Evolutionary conservation across 352 stramenopile genomes (phyloP).

Genomic region (Phytophthora agathidicida): DNA sequence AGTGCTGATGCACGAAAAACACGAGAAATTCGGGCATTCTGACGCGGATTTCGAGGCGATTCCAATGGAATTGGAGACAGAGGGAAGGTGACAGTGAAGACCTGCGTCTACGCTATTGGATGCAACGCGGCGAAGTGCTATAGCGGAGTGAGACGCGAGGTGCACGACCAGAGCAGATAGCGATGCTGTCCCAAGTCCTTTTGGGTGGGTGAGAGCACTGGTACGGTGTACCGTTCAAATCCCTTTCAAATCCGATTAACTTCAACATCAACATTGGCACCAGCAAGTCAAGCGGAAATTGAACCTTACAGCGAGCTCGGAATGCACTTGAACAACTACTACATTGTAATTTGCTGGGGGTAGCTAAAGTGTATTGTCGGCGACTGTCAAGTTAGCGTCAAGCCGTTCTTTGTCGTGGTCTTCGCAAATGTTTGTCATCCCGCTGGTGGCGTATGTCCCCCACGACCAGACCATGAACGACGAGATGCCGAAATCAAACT

Average conservation of each 20-base stretch:
- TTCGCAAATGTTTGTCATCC: constrained; percentile 20
- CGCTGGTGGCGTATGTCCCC: constrained; percentile 17
- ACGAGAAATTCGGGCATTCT: constrained; percentile 78
- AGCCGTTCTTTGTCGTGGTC: constrained; percentile 4
- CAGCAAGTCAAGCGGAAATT: too few species aligned
- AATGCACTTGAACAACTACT: too few species aligned
- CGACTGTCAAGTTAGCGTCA: constrained; percentile 4
- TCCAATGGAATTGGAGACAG: not conserved
- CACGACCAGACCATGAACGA: constrained; percentile 28
- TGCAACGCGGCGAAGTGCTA: not conserved
- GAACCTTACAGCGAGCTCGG: too few species aligned
- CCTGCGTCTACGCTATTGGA: not conserved
- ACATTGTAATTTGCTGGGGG: too few species aligned
- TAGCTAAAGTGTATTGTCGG: too few species aligned
- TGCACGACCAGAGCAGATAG: not conserved
- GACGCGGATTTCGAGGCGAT: not conserved
- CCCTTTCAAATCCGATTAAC: constrained; percentile 10
- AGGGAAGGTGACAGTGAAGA: not conserved
- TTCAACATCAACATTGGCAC: constrained; percentile 15
- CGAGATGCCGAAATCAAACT: constrained; percentile 19
- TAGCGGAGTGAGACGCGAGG: not conserved
- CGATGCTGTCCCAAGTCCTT: not conserved
- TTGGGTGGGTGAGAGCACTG: constrained; percentile 18
- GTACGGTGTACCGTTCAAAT: constrained; percentile 15
- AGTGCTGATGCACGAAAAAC: constrained; percentile 86